Evolutionary conservation across 306 rosid species (phyloP).

Genomic region (Neltuma alba): DNA sequence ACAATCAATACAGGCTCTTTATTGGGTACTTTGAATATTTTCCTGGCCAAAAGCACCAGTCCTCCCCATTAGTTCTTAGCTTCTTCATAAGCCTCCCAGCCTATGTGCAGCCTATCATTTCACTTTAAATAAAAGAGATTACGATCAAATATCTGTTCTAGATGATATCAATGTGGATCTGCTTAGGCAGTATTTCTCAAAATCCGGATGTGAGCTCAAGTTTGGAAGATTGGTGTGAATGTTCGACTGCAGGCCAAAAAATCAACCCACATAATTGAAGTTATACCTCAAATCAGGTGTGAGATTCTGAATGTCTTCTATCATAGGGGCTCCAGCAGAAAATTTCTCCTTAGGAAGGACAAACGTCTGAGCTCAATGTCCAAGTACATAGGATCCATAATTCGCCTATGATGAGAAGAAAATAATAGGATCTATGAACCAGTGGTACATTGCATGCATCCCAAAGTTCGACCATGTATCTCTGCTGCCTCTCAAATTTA

Average conservation of each 20-base stretch:
- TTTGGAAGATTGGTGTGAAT: slow-evolving; percentile 5
- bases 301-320: slow-evolving; percentile 38
- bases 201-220: slow-evolving; percentile 1
- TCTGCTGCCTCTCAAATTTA: slow-evolving; percentile 65
- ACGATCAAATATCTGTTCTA: background rate
- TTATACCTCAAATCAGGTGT: slow-evolving; percentile 73
- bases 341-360: slow-evolving; percentile 65
- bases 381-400: slow-evolving; percentile 75
- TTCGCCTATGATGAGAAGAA: slow-evolving; percentile 82
- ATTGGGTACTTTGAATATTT: background rate
- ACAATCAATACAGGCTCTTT: background rate
- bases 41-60: background rate
- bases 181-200: background rate
- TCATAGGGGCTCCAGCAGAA: slow-evolving; percentile 35
- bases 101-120: slow-evolving; percentile 7
- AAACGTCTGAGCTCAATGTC: slow-evolving; percentile 85
- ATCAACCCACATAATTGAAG: background rate
- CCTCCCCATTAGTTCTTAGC: background rate
- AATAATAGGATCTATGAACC: slow-evolving; percentile 84
- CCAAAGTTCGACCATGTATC: slow-evolving; percentile 80
- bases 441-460: slow-evolving; percentile 74
- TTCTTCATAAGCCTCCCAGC: background rate
- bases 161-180: background rate
- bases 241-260: slow-evolving; percentile 20
- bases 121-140: background rate